These are phyloP conservation scores for Hepatocystis sp. DNA, from an alignment of 169 alveolate genomes.

Conservation along the genomic window DNA sequence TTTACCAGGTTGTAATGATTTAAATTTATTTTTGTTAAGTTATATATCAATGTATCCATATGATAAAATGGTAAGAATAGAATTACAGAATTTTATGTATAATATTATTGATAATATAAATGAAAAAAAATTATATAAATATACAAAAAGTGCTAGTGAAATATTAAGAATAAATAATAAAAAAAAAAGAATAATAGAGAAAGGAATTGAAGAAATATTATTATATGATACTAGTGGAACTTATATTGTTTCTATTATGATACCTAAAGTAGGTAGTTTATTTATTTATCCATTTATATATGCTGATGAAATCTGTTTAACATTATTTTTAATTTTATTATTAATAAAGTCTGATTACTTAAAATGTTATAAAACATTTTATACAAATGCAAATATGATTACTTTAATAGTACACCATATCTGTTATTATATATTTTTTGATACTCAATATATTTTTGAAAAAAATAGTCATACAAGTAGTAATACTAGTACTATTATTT, in stretches of 20 bases:
- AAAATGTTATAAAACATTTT: constrained; percentile 49
- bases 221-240: constrained; percentile 60
- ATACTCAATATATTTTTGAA: constrained; percentile 50
- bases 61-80: constrained; percentile 53
- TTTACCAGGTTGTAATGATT: constrained; percentile 6
- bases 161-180: constrained; percentile 73
- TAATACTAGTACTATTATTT: too few relatives aligned
- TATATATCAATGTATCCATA: constrained; percentile 76
- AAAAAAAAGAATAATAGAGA: constrained; percentile 68
- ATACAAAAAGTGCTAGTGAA: constrained; percentile 39
- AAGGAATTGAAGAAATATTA: constrained; percentile 37
- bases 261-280: constrained; percentile 63
- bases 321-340: constrained; percentile 33
- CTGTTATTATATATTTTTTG: constrained; percentile 71
- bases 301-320: constrained; percentile 68
- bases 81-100: constrained; percentile 51
- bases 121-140: constrained; percentile 24
- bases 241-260: constrained; percentile 30
- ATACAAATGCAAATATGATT: constrained; percentile 71
- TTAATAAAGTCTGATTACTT: constrained; percentile 33
- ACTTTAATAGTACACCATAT: constrained; percentile 70
- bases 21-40: constrained; percentile 70
- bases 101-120: constrained; percentile 9
- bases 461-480: constrained; percentile 36
- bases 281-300: constrained; percentile 60